phyloP scores from a whole-genome alignment of 75 land plant species.

The Selaginella tamariscina region DNA sequence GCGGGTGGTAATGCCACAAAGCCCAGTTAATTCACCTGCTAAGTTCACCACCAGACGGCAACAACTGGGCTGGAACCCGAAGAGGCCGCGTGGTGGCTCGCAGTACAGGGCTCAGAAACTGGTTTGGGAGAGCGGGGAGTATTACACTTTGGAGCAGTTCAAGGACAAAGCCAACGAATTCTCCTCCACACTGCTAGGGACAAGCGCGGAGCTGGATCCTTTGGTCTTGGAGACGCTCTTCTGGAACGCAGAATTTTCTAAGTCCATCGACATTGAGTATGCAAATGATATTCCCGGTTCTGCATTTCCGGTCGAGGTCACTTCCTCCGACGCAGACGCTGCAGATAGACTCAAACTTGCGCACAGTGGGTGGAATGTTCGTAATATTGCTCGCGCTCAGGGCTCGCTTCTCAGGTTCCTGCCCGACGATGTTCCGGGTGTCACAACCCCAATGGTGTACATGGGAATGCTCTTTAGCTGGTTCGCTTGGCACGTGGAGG shows the following conservation, averaged over 20 bases:
- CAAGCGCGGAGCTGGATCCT: slow-evolving; percentile 35
- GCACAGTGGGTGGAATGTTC: slow-evolving; percentile 83
- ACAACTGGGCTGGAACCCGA: slow-evolving; percentile 82
- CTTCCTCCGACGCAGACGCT: not conserved
- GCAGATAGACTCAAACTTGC: slow-evolving; percentile 39
- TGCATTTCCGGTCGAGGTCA: too few species aligned
- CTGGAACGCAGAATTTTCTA: slow-evolving; percentile 71
- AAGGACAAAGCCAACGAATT: slow-evolving; percentile 76
- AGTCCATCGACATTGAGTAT: slow-evolving; percentile 80
- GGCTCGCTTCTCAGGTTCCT: slow-evolving; percentile 77
- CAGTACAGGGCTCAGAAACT: slow-evolving; percentile 48
- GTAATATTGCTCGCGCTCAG: slow-evolving; percentile 65
- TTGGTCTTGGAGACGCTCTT: slow-evolving; percentile 60
- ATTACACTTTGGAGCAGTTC: slow-evolving; percentile 66
- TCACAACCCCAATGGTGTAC: slow-evolving; percentile 96
- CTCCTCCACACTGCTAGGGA: slow-evolving; percentile 40
- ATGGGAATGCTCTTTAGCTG: slow-evolving; percentile 96
- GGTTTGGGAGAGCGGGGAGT: slow-evolving; percentile 95
- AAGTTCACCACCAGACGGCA: slow-evolving; percentile 78
- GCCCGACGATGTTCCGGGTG: slow-evolving; percentile 99
- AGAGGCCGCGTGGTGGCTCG: slow-evolving; percentile 17
- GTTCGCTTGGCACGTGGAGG: slow-evolving; percentile 99
- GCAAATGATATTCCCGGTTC: slow-evolving; percentile 98
- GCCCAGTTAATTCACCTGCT: slow-evolving; percentile 19
- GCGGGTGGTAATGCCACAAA: not conserved